phyloP scores from a whole-genome alignment of 345 rosid genomes.

The Clarkia xantiana region DNA sequence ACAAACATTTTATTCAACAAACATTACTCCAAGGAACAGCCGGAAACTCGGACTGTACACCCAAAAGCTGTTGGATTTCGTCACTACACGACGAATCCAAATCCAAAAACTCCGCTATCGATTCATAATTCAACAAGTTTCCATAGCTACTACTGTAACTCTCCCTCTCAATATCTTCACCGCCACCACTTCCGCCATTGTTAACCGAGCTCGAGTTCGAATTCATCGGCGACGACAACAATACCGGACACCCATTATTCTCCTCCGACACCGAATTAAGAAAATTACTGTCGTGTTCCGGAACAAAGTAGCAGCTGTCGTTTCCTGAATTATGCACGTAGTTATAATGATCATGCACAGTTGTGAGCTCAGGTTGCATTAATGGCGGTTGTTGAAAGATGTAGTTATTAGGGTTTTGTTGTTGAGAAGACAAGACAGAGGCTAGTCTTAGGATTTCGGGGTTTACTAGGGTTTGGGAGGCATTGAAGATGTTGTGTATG shows the following conservation, averaged over 20 bases:
- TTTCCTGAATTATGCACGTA: neutral
- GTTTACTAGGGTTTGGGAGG: slow-evolving; percentile 24
- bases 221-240: slow-evolving; percentile 29
- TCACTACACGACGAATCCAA: slow-evolving; percentile 34
- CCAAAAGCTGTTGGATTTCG: slow-evolving; percentile 2
- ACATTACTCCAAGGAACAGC: neutral
- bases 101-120: slow-evolving; percentile 36
- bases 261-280: slow-evolving; percentile 4
- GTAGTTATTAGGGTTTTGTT: slow-evolving; percentile 3
- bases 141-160: slow-evolving; percentile 48
- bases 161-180: slow-evolving; percentile 74
- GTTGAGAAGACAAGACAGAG: slow-evolving; percentile 21
- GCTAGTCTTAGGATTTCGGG: slow-evolving; percentile 40
- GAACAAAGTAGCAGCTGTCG: slow-evolving; percentile 12
- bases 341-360: neutral
- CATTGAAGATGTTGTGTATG: slow-evolving; percentile 33
- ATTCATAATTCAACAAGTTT: slow-evolving; percentile 40
- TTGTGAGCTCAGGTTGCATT: slow-evolving; percentile 3
- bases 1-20: no score
- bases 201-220: slow-evolving; percentile 47
- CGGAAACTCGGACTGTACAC: neutral
- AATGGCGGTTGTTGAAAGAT: slow-evolving; percentile 7
- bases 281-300: slow-evolving; percentile 3
- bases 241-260: slow-evolving; percentile 13
- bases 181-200: slow-evolving; percentile 15